These are phyloP conservation scores for Scytalidium lignicola DNA, from an alignment of 2,329 filamentous ascomycete species.

Conservation along the genomic window DNA sequence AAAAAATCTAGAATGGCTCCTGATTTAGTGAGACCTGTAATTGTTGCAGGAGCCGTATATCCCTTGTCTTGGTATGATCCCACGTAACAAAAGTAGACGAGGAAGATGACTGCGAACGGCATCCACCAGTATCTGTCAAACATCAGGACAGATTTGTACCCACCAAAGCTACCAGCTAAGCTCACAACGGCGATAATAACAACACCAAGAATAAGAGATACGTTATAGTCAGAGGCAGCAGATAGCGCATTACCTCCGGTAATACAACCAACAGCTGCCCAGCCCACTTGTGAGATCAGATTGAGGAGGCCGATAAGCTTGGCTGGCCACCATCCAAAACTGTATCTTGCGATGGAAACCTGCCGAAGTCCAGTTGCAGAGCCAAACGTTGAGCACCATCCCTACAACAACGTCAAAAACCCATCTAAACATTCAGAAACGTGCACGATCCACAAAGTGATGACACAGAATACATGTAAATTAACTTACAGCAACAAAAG, in stretches of 20 bases:
- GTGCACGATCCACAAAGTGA: too few species aligned
- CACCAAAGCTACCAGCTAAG: constrained; percentile 17
- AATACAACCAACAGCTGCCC: constrained; percentile 6
- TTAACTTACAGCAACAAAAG: not conserved
- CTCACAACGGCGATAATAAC: constrained; percentile 16
- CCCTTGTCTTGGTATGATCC: constrained; percentile 35
- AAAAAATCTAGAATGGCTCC: constrained; percentile 38
- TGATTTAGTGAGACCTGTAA: constrained; percentile 32
- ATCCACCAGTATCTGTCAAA: constrained; percentile 18
- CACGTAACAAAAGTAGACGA: constrained; percentile 34
- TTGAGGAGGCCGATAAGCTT: constrained; percentile 34
- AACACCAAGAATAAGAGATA: constrained; percentile 18
- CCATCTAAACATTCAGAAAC: too few species aligned
- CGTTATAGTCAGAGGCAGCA: constrained; percentile 14
- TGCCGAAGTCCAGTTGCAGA: constrained; percentile 45
- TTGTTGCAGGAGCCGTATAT: constrained; percentile 24
- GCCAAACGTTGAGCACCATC: constrained; percentile 46
- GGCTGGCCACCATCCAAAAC: constrained; percentile 45
- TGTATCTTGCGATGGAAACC: constrained; percentile 44
- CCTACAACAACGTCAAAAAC: constrained; percentile 10
- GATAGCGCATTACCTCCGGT: constrained; percentile 16
- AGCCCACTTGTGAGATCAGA: not conserved
- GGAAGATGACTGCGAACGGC: constrained; percentile 38
- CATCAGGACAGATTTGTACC: constrained; percentile 9
- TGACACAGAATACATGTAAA: not conserved